Base-by-base conservation (phyloP, 495 filamentous ascomycete genomes). In the Penicillium soppii region DNA sequence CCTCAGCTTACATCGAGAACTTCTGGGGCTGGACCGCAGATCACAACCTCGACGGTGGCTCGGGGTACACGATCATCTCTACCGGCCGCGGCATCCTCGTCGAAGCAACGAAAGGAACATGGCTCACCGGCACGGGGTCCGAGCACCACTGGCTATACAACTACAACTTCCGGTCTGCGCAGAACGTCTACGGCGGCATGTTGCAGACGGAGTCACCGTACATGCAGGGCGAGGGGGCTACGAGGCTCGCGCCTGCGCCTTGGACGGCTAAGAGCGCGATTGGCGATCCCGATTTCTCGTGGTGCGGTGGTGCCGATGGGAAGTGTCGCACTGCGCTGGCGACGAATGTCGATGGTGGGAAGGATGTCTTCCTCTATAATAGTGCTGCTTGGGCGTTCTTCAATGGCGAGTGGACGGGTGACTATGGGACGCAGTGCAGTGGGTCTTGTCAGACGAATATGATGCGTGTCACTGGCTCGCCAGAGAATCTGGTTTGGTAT, bases 11-110 rank as follows among this genome's bases (percentile, higher is more conserved):
- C 47, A 67, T 84, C 29, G 80, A 84, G 54, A 76, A 79, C 54
- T 69, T 83, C 58, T 83, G 81, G 79, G 75, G 73, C 43, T 83
- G 79, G 81, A 79, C 76, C 6, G 77, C 77, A 0, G 78, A 82
- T 53, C 79, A 81, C 56, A 66, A 71, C 25, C 69, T 82, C 0
- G 76, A 82, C 44, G 62, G 65, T 15, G 46, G 50, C 13, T 47
- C 36, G 7, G 61, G 57, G 37, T 48, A 49, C 0, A 73, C 76
- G 17, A 70, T 60, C 37, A 79, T 82, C 47, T 66, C 75, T 43
- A 75, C 72, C 3, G 80, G 75, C 9, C 72, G 80, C 5, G 79
- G 79, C 7, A 45, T 75, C 4, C 65, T 82, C 6, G 61, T 82
- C 21, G 76, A 82, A 61, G 68, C 71, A 4, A 75, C 64, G 10